Conservation (phyloP, 495 filamentous ascomycete genomes). For the Penicillium diatomitis region DNA sequence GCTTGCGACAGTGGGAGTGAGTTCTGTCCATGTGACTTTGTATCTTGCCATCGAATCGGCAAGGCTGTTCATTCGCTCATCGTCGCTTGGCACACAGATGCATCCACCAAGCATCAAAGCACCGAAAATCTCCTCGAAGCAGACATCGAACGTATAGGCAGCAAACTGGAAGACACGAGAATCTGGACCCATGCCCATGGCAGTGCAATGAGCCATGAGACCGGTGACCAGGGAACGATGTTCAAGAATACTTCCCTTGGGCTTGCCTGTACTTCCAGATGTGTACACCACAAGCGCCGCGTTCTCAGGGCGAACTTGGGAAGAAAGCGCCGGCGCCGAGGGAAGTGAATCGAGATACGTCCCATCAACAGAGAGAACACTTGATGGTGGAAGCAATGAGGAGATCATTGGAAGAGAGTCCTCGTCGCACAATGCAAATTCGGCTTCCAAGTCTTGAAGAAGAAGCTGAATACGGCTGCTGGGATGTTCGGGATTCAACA, state of each 20-base stretch:
- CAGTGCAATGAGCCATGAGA: conserved; percentile 1
- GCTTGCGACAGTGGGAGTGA: conserved; percentile 12
- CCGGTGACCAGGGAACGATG: conserved; percentile 51
- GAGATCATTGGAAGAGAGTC: background rate
- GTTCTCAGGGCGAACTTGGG: background rate
- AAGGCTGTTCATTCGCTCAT: conserved; percentile 5
- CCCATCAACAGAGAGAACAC: background rate
- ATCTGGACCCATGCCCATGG: conserved; percentile 24
- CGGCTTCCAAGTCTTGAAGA: conserved; percentile 50
- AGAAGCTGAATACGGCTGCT: conserved; percentile 23
- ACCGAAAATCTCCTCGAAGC: conserved; percentile 9
- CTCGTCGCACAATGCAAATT: background rate
- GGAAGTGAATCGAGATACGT: background rate
- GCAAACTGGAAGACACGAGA: conserved; percentile 9
- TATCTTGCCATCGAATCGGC: conserved; percentile 1
- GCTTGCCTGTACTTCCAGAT: conserved; percentile 71
- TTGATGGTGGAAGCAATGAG: background rate
- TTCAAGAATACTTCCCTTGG: conserved; percentile 69
- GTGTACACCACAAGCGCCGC: conserved; percentile 48
- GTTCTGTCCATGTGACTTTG: conserved; percentile 2
- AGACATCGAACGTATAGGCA: conserved; percentile 11
- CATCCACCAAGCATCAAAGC: conserved; percentile 15
- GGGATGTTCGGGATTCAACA: conserved; percentile 7
- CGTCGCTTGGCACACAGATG: conserved; percentile 16
- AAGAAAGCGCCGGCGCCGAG: background rate